A percentile compares a stretch with the other conserved stretches of the same genome.
phyloP scores from a whole-genome alignment of 345 rosid species.

The Salix viminalis region DNA sequence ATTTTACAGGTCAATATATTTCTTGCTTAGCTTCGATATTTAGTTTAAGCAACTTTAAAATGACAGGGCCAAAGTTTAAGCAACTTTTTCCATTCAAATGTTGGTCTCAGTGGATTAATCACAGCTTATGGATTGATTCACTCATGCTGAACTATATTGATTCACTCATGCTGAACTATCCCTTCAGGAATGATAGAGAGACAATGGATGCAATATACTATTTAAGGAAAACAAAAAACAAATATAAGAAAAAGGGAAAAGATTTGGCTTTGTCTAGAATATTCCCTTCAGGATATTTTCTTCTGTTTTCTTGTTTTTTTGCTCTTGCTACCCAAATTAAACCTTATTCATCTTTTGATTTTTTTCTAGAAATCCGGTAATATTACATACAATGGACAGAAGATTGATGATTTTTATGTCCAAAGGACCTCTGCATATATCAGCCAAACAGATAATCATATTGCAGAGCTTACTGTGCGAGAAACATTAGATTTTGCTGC shows the following conservation, averaged over 20 bases:
- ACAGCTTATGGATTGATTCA: not conserved
- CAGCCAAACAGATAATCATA: constrained; percentile 86
- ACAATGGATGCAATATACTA: not conserved
- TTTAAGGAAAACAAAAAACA: not conserved
- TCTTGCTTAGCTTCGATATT: not conserved
- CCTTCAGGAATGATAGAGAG: not conserved
- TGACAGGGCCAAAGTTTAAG: not conserved
- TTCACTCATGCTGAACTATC: no score
- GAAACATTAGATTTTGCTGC: constrained; percentile 96
- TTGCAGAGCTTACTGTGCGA: constrained; percentile 84
- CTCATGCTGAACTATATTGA: not conserved
- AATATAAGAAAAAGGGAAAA: not conserved
- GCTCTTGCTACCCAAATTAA: not conserved
- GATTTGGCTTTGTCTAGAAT: not conserved
- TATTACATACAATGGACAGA: constrained; percentile 73
- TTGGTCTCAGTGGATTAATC: not conserved
- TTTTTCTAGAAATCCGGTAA: constrained; percentile 54
- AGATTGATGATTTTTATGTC: constrained; percentile 60
- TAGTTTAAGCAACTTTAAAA: not conserved
- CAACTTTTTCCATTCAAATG: not conserved
- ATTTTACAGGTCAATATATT: not conserved
- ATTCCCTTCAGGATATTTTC: not conserved
- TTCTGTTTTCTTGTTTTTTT: not conserved
- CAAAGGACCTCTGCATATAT: constrained; percentile 87
- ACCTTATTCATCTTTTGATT: not conserved